phyloP scores from a whole-genome alignment of 2,329 filamentous ascomycete species.

The Sporothrix schenckii region DNA sequence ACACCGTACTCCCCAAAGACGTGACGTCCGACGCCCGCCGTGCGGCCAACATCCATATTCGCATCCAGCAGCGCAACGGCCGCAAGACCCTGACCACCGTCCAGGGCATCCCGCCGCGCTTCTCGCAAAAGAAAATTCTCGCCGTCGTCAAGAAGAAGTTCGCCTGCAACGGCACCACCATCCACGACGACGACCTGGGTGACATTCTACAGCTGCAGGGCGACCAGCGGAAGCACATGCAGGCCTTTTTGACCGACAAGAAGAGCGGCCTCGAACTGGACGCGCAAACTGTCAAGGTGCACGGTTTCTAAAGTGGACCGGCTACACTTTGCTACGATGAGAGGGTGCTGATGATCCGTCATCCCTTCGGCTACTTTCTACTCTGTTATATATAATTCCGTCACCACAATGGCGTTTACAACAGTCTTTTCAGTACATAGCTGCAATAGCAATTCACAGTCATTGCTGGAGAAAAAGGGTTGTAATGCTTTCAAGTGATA shows the following conservation, averaged over 20 bases:
- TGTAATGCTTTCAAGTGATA: not conserved
- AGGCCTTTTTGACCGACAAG: constrained; percentile 95
- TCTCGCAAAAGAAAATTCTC: constrained; percentile 98
- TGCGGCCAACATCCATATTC: constrained; percentile 98
- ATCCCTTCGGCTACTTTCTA: not conserved
- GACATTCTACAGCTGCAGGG: constrained; percentile 90
- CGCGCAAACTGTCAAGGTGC: constrained; percentile 94
- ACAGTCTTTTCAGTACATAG: not conserved
- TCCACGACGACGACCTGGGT: constrained; percentile 93
- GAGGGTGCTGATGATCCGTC: not conserved
- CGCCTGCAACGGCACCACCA: constrained; percentile 90
- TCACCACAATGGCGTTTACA: constrained; percentile 7
- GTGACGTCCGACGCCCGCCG: constrained; percentile 75
- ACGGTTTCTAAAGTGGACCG: constrained; percentile 60
- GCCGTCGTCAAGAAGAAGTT: constrained; percentile 99
- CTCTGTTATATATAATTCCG: not conserved
- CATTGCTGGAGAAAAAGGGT: not conserved
- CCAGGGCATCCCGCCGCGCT: constrained; percentile 97
- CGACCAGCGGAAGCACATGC: constrained; percentile 98
- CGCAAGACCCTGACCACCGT: constrained; percentile 99
- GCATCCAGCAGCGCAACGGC: constrained; percentile 99
- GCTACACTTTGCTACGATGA: not conserved
- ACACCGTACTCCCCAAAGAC: constrained; percentile 64
- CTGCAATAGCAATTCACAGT: not conserved
- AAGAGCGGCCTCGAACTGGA: constrained; percentile 91